Conservation (phyloP, 2,329 filamentous ascomycete genomes). For the Exophiala lecanii-corni region DNA sequence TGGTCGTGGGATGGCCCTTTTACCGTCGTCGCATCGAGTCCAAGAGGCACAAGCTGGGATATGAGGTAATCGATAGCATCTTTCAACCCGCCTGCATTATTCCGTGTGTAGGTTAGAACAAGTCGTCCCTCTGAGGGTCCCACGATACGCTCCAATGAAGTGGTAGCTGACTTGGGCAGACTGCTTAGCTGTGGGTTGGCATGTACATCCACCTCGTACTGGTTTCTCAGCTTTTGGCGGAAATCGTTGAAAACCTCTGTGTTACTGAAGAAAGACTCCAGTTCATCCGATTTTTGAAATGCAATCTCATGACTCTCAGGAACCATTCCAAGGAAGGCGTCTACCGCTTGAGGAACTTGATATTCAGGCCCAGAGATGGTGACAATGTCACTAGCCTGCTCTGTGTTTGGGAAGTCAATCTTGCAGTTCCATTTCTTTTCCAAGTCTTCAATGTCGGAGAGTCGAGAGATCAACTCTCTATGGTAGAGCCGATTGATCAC, state of each 20-base stretch:
- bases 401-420: slow-evolving; percentile 95
- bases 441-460: slow-evolving; percentile 84
- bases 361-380: slow-evolving; percentile 95
- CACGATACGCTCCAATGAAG: slow-evolving; percentile 40
- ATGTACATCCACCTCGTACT: slow-evolving; percentile 86
- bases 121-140: slow-evolving; percentile 51
- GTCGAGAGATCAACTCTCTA: slow-evolving; percentile 82
- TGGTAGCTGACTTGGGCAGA: slow-evolving; percentile 28
- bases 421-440: slow-evolving; percentile 99
- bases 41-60: slow-evolving; percentile 75
- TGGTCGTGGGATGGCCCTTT: slow-evolving; percentile 92
- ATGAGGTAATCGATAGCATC: slow-evolving; percentile 95
- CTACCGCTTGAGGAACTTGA: slow-evolving; percentile 94
- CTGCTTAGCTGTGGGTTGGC: slow-evolving; percentile 48
- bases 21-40: slow-evolving; percentile 81
- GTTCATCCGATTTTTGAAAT: slow-evolving; percentile 67
- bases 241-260: slow-evolving; percentile 76
- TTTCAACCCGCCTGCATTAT: slow-evolving; percentile 91
- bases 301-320: slow-evolving; percentile 92
- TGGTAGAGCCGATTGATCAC: slow-evolving; percentile 94
- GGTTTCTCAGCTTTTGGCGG: slow-evolving; percentile 75
- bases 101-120: slow-evolving; percentile 82
- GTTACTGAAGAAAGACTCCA: slow-evolving; percentile 78
- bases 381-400: slow-evolving; percentile 93
- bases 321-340: slow-evolving; percentile 96